Evolutionary conservation across 2,329 filamentous ascomycete genomes (phyloP), one percentile per base, ranked within the genome.

Genomic region (Berkeleyomyces basicola): DNA sequence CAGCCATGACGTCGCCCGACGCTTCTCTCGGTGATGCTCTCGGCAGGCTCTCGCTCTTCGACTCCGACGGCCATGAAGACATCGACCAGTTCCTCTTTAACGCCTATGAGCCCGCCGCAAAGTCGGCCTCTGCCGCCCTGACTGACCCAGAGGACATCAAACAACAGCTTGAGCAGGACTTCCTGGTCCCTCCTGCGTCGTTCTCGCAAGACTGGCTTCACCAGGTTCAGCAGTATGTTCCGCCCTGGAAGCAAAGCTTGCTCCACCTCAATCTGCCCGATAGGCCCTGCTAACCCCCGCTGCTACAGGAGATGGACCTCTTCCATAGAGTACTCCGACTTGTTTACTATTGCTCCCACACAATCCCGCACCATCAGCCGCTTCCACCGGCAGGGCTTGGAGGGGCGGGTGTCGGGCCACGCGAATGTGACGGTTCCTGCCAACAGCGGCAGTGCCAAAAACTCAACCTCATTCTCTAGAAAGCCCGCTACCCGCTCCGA

Each of bases 311-410:
- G 81, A 69, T 99, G 92, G 93, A 88, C 96, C 66, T 80, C 84
- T 63, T 82, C 88, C 3, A 81, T 84, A 44, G 86, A 96, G 69
- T 87, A 91, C 71, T 82, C 84, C n/a, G 84, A 90, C 63, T 80
- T 97, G 16, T 96, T 95, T 73, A 83, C 86, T 66, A 80, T 97
- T 62, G 90, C 90, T 1, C 88, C 90, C 3, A 95, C 92, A 0
- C 93, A 97, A 74, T 92, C 90, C 14, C 84, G 93, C 64, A 97
- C 91, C n/a, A 86, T 96, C 67, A 96, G 90, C 37, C 85, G 93
- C 39, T 99, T 99, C 72, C 87, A 85, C 53, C 82, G 93, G 62
- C 90, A 96, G 73, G 93, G 93, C 4, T 79, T 97, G 11, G 90
- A 97, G 74, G 93, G 93, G 31, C 82, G 87, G 61, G 92, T 99